Base-by-base conservation (phyloP, 192 early-diverging fungal species). In the Entomortierella beljakovae region DNA sequence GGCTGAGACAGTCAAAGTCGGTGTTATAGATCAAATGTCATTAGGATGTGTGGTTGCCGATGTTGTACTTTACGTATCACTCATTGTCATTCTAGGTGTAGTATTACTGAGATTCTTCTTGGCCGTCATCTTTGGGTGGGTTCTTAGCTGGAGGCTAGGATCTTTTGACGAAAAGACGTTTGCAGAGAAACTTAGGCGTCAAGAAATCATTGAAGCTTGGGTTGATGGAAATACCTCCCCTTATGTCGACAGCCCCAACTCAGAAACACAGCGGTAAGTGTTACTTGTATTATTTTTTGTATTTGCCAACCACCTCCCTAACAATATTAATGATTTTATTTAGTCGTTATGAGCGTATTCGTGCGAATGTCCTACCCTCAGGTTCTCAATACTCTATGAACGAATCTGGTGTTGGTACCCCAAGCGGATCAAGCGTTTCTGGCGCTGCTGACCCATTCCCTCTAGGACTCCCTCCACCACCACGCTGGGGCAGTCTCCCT, bases 61-160 rank as follows among this genome's bases (percentile, higher is more conserved):
- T 55, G 90, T 97, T 46, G 84, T 93, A 8, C 82, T 95, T 20
- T 96, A 92, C 58, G 85, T 93, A 9, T 94, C 94, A 31, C 84
- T 96, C 52, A 84, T 87, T 52, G 87, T 93, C 40, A 89, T 91
- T 72, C 67, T 93, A 51, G 86, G 88, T 54, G 86, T 86, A 8
- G 88, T 94, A 54, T 23, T 87, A 46, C 69, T 86, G 56, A 89
- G 90, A 68, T 97, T 97, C 70, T 59, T 86, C 42, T 61, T 94
- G 76, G 94, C 95, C 1, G 72, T 94, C 23, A 85, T 89, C 52
- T 96, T 95, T 87, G 88, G 88, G 49, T 96, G 94, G 94, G 89
- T 95, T 55, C 81, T 95, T 59, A 89, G 90, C 15, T 89, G 90
- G 83, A 86, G 90, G 32, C 81, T 97, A 34, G 95, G 95, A 18